Evolutionary conservation across 148 eudicot species (phyloP).

Genomic region (Camellia granthamiana): DNA sequence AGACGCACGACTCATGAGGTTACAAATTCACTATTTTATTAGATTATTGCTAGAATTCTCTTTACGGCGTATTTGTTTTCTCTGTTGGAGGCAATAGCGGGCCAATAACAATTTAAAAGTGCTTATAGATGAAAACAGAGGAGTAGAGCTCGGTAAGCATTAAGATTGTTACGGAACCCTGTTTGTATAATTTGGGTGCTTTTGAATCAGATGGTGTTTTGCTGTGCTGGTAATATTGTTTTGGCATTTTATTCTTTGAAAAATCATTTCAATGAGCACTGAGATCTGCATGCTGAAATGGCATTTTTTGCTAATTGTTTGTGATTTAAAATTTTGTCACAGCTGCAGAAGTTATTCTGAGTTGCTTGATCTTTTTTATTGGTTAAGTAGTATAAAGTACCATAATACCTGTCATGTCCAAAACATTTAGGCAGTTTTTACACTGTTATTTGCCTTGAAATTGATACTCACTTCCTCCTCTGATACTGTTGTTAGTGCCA

Average conservation of each 20-base stretch:
- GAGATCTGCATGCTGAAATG: background rate
- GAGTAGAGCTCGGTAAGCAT: constrained; percentile 8
- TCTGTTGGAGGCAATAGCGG: background rate
- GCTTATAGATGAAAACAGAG: constrained; percentile 12
- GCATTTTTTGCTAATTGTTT: background rate
- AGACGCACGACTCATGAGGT: background rate
- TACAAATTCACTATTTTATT: background rate
- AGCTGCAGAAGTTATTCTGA: too few species aligned
- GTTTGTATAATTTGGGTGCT: constrained; percentile 24
- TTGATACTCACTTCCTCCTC: too few species aligned
- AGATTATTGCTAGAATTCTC: constrained; percentile 2
- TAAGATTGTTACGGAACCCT: background rate
- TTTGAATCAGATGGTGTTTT: constrained; percentile 9
- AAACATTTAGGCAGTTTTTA: too few species aligned
- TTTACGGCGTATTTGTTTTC: constrained; percentile 3
- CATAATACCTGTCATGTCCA: too few species aligned
- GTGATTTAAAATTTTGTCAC: too few species aligned
- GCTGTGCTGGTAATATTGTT: background rate
- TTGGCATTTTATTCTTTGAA: background rate
- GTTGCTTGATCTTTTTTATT: too few species aligned
- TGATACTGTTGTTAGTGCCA: too few species aligned
- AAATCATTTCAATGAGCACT: background rate
- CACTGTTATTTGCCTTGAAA: too few species aligned
- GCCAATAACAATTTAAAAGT: constrained; percentile 6
- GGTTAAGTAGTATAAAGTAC: too few species aligned